Evolutionary conservation across 331 rosid genomes (phyloP).

Genomic region (Dryas integrifolia): DNA sequence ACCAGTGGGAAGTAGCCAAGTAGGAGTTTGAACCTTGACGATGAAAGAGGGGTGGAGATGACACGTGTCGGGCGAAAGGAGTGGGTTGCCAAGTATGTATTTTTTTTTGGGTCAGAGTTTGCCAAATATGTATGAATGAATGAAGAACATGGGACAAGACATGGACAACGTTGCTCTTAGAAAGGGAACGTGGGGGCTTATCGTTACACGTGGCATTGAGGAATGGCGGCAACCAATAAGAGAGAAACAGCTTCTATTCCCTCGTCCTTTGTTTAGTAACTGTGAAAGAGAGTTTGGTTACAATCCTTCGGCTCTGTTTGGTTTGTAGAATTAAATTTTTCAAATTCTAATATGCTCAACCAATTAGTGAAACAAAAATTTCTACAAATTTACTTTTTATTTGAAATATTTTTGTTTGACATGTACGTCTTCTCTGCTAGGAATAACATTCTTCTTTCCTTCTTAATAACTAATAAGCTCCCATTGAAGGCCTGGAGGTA

Average conservation of each 20-base stretch:
- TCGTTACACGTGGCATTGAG: slow-evolving; percentile 17
- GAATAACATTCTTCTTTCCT: no score
- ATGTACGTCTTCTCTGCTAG: no score
- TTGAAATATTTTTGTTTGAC: no score
- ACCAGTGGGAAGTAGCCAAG: neutral
- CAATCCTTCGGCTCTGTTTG: no score
- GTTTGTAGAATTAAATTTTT: no score
- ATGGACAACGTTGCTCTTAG: neutral
- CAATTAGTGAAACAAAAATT: no score
- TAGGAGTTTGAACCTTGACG: slow-evolving; percentile 18
- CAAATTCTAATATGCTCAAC: no score
- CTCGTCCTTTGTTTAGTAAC: slow-evolving; percentile 23
- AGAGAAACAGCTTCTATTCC: neutral
- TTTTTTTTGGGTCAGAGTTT: no score
- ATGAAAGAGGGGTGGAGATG: neutral
- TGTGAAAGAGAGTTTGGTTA: neutral
- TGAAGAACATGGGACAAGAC: neutral
- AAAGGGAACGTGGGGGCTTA: neutral
- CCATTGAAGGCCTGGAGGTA: no score
- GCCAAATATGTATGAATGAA: neutral
- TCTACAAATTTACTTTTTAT: no score
- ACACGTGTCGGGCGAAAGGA: slow-evolving; percentile 14
- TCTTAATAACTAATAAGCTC: no score
- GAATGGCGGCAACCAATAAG: slow-evolving; percentile 3
- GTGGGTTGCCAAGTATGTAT: neutral